Base-by-base conservation (phyloP, 164 flowering plant genomes). In the Saururus chinensis region DNA sequence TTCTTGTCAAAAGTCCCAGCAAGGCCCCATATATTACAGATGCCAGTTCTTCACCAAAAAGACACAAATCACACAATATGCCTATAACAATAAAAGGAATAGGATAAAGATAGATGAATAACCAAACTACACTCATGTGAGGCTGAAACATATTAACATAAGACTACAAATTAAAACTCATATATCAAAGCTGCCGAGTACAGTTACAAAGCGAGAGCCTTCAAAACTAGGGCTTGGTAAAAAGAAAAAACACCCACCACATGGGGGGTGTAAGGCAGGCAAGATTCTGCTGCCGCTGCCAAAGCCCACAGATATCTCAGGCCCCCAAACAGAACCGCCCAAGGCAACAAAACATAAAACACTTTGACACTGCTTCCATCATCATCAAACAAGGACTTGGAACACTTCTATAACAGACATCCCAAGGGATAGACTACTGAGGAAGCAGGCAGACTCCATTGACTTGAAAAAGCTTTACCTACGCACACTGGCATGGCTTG, bases 201-300 rank as follows among this genome's bases (percentile, higher is more conserved):
- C 73, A 76, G 76, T 72, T 61, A 70, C 40, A 66, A 75, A 25
- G 49, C 7, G 49, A 10, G 49, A 20, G 73, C 81, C 76, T 61
- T 71, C 41, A 73, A 77, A 74, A 68, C 69, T 19, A 58, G 75
- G 75, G 69, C 68, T 68, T 74, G 81, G 81, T 61, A 57, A 57
- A 20, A 63, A 64, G 71, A 75, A 75, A 73, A 74, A 75, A 68
- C 73, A 71, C 71, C 71, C 45, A 49, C 40, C 16, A 60, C 58
- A 17, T 45, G 49, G 49, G 11, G 14, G 49, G 49, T 45, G 14
- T 68, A 64, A 55, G 78, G 76, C 80, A 74, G 71, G 5, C 14
- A 66, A 53, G 62, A 68, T 69, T 17, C 25, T 35, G 68, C 77
- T 68, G 74, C 80, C 81, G 75, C 4, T 45, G 76, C 83, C 83